Evolutionary conservation across 306 rosid species (phyloP).

Genomic region (Lotus japonicus): DNA sequence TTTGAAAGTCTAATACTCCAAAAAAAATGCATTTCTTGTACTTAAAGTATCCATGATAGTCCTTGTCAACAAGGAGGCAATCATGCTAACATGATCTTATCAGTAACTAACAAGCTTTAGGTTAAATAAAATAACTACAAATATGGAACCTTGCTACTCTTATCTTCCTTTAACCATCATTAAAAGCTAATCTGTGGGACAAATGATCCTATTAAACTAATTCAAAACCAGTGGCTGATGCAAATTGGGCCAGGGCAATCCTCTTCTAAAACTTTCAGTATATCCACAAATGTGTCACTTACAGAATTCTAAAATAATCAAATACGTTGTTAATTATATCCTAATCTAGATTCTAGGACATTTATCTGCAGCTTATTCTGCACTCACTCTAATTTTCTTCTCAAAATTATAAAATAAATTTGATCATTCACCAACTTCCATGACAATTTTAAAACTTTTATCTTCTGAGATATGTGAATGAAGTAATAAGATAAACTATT

Average conservation of each 20-base stretch:
- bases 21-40: slow-evolving; percentile 30
- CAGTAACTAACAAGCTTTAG: slow-evolving; percentile 25
- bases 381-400: background rate
- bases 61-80: slow-evolving; percentile 1
- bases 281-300: background rate
- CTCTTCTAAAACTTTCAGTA: background rate
- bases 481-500: background rate
- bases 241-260: background rate
- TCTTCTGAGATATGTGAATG: background rate
- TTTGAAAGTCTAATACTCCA: slow-evolving; percentile 3
- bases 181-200: slow-evolving; percentile 26
- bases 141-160: slow-evolving; percentile 13
- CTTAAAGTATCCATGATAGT: slow-evolving; percentile 47
- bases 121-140: slow-evolving; percentile 20
- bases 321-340: background rate
- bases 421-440: background rate
- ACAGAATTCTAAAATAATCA: background rate
- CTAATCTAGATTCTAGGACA: slow-evolving; percentile 4
- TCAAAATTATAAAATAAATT: background rate
- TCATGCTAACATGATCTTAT: background rate
- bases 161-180: slow-evolving; percentile 31
- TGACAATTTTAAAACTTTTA: background rate
- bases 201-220: slow-evolving; percentile 10
- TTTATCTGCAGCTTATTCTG: background rate
- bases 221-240: background rate